A percentile compares a stretch with the other conserved stretches of the same genome.
Evolutionary conservation across 257 asterid species (phyloP).

Genomic region (Gentiana dahurica): DNA sequence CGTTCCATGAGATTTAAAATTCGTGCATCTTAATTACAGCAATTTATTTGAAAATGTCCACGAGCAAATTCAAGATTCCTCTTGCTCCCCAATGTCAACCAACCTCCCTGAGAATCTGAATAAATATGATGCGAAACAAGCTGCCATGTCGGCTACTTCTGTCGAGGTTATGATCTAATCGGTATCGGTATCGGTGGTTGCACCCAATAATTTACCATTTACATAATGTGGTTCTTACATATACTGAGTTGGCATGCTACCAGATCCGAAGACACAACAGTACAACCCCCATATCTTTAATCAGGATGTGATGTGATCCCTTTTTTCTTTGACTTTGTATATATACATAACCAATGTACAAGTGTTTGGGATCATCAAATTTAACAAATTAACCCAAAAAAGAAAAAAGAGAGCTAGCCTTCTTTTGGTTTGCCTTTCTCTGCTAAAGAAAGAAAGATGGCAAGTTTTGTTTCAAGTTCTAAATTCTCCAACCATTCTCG

Average conservation of each 20-base stretch:
- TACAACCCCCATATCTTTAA: too few relatives aligned
- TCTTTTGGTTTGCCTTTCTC: not conserved
- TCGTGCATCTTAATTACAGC: not conserved
- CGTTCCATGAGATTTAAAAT: too few relatives aligned
- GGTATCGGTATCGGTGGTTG: not conserved
- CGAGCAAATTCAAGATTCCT: not conserved
- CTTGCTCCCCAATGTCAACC: not conserved
- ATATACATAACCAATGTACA: too few relatives aligned
- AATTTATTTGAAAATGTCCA: not conserved
- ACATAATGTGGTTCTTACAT: not conserved
- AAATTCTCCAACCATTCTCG: slow-evolving; percentile 9
- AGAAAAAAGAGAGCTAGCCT: too few relatives aligned
- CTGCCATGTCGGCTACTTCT: not conserved
- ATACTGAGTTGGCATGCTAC: too few relatives aligned
- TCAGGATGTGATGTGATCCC: not conserved
- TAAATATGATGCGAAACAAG: not conserved
- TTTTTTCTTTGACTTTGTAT: not conserved
- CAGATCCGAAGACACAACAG: too few relatives aligned
- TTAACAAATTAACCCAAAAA: too few relatives aligned
- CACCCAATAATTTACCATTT: not conserved
- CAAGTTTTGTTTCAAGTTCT: not conserved
- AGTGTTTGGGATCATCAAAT: too few relatives aligned
- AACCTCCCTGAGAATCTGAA: not conserved
- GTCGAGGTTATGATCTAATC: not conserved
- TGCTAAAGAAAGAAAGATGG: not conserved